phyloP scores from a whole-genome alignment of 1,284 basidiomycete species.

The Papiliotrema terrestris region DNA sequence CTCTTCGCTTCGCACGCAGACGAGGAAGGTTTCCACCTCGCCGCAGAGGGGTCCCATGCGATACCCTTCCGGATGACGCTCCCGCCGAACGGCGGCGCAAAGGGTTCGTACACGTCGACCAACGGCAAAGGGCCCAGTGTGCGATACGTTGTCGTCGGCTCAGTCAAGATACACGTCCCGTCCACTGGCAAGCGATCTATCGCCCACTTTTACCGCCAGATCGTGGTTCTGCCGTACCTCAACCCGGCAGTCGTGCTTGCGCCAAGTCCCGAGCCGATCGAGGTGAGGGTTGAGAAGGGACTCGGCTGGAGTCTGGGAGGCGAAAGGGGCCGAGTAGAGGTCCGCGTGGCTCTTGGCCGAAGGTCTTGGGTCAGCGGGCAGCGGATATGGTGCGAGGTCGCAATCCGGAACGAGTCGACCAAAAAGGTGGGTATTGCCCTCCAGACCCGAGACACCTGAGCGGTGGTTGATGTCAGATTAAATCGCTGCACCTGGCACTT shows the following conservation, averaged over 20 bases:
- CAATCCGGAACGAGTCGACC: constrained; percentile 68
- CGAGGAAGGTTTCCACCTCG: constrained; percentile 65
- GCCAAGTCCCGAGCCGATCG: constrained; percentile 61
- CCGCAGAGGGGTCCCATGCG: constrained; percentile 64
- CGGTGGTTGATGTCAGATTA: constrained; percentile 52
- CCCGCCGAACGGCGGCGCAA: constrained; percentile 65
- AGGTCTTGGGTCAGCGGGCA: constrained; percentile 83
- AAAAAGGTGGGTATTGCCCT: constrained; percentile 54
- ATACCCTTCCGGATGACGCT: constrained; percentile 78
- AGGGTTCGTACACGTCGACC: constrained; percentile 63
- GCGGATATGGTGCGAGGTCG: constrained; percentile 66
- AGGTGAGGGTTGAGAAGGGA: constrained; percentile 59
- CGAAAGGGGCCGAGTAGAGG: constrained; percentile 64
- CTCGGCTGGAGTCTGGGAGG: constrained; percentile 59
- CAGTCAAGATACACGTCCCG: constrained; percentile 73
- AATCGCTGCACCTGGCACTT: constrained; percentile 64
- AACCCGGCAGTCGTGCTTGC: constrained; percentile 64
- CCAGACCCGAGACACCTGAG: background rate
- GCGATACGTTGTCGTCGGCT: constrained; percentile 80
- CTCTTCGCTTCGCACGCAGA: constrained; percentile 60
- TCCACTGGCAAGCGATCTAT: constrained; percentile 65
- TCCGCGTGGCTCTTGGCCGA: constrained; percentile 71
- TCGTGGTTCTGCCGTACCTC: constrained; percentile 77
- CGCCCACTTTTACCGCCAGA: constrained; percentile 86
- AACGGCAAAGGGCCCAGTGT: constrained; percentile 58